Base-by-base conservation (phyloP, 495 filamentous ascomycete species). In the Delitschia confertaspora region DNA sequence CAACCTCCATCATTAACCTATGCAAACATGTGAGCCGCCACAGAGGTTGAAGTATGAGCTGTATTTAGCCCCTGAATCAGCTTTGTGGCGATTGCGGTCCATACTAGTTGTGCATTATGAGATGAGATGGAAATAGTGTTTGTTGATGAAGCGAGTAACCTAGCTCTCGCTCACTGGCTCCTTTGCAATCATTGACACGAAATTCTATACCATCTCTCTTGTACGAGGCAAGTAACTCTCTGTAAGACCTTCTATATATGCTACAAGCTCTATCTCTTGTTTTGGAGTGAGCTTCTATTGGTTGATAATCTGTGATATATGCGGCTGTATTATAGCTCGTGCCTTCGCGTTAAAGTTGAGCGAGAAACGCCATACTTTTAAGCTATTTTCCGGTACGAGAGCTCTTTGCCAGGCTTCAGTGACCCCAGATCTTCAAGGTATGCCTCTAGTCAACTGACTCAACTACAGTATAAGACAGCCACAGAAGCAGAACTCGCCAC, bases 1-100 rank as follows among this genome's bases (percentile, higher is more conserved):
- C n/a, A n/a, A n/a, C n/a, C n/a, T n/a, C n/a, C n/a, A n/a, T n/a
- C n/a, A n/a, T n/a, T n/a, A n/a, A n/a, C n/a, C n/a, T n/a, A n/a
- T n/a, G n/a, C n/a, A n/a, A n/a, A n/a, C n/a, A n/a, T n/a, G n/a
- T n/a, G n/a, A n/a, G n/a, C n/a, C n/a, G n/a, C n/a, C n/a, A n/a
- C n/a, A n/a, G n/a, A n/a, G n/a, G n/a, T n/a, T n/a, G 20, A 47
- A 47, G 21, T 47, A 47, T 9, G 39, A 35, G n/a, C n/a, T 27
- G 26, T 38, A 47, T 32, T 38, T 38, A 30, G 19, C 11, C 4
- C 6, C 35, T 18, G 17, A 40, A 39, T 47, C 25, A 33, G 36
- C 35, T 5, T 32, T 20, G 16, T 47, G 11, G 27, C 26, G 18
- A 17, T 30, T 4, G 13, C 4, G 14, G 29, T 47, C 44, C 14